Evolutionary conservation across 495 filamentous ascomycete genomes (phyloP).

Genomic region (Xylaria venustula): DNA sequence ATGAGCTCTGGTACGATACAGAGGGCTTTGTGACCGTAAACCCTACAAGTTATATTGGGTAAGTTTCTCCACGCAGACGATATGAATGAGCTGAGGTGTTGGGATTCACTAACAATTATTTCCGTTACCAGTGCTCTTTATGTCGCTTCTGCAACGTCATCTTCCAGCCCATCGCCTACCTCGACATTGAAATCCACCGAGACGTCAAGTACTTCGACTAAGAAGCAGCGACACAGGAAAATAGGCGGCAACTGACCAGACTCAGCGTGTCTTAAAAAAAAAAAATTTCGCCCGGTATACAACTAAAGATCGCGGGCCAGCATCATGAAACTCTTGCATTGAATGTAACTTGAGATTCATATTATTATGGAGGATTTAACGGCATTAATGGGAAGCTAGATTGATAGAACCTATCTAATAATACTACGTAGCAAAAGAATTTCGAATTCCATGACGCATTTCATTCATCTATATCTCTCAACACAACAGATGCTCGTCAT

Average conservation of each 20-base stretch:
- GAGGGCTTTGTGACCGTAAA: conserved; percentile 46
- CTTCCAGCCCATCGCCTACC: not conserved
- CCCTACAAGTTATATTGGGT: conserved; percentile 42
- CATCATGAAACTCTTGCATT: no score
- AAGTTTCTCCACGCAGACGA: conserved; percentile 11
- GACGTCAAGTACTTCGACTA: not conserved
- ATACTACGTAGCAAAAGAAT: no score
- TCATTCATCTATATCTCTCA: not conserved
- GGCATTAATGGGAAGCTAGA: not conserved
- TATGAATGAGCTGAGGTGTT: not conserved
- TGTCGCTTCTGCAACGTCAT: not conserved
- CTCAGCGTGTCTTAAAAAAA: not conserved
- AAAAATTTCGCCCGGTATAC: no score
- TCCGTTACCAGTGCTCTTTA: conserved; percentile 6
- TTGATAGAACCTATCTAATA: not conserved
- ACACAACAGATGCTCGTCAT: no score
- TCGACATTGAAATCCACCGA: not conserved
- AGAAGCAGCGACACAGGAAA: not conserved
- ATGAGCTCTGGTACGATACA: conserved; percentile 61
- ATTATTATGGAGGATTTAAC: no score
- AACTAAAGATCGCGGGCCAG: no score
- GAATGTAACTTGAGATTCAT: no score
- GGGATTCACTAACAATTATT: not conserved
- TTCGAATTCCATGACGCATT: not conserved
- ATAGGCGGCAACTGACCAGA: not conserved